A percentile compares a stretch with the other conserved stretches of the same genome.
Evolutionary conservation across 805 yeast species (phyloP).

Genomic region (Saccharomyces eubayanus): DNA sequence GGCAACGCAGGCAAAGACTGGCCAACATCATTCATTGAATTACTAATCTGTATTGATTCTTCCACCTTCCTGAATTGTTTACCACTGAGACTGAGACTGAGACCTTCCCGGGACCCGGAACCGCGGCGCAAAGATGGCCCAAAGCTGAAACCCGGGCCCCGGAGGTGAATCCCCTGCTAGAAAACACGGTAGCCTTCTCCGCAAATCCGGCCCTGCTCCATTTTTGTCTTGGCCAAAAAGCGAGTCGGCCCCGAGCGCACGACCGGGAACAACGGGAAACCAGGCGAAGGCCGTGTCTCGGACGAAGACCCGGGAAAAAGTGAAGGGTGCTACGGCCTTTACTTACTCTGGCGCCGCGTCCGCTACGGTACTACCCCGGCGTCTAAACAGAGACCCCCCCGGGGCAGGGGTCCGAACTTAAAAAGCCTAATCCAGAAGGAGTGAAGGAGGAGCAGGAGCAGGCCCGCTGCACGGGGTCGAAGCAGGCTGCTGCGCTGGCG

Average conservation of each 20-base stretch:
- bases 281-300: neutral
- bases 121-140: neutral
- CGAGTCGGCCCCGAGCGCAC: neutral
- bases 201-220: neutral
- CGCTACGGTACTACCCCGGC: neutral
- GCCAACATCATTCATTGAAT: neutral
- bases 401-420: neutral
- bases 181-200: neutral
- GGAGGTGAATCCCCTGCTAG: neutral
- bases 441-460: neutral
- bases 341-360: neutral
- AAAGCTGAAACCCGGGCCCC: neutral
- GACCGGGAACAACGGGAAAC: neutral
- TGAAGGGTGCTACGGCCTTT: neutral
- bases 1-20: neutral
- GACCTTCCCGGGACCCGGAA: neutral
- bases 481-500: neutral
- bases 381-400: neutral
- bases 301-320: neutral
- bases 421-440: neutral
- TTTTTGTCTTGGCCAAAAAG: neutral
- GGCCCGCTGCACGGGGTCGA: neutral
- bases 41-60: neutral
- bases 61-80: too few relatives aligned
- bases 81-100: too few relatives aligned